These are phyloP conservation scores for Vachellia collinsii DNA, from an alignment of 306 rosid genomes.

Conservation along the genomic window DNA sequence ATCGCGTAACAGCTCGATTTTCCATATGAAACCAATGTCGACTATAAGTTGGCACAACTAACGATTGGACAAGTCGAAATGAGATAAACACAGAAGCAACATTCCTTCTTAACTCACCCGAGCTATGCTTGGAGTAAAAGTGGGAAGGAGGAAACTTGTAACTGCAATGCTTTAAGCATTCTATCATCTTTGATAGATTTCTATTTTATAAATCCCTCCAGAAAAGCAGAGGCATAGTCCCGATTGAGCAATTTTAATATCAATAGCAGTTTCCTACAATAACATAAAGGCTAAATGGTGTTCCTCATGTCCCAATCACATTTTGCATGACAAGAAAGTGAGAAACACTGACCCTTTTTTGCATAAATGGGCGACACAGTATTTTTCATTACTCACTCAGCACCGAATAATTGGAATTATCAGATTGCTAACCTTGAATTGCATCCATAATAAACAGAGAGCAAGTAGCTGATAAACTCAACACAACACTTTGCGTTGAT, in stretches of 20 bases:
- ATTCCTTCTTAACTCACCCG: background rate
- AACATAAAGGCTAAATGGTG: background rate
- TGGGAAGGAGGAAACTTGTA: background rate
- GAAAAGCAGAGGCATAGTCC: background rate
- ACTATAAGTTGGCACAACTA: background rate
- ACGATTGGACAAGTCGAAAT: background rate
- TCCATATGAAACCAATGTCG: background rate
- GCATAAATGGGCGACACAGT: background rate
- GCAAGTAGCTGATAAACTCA: background rate
- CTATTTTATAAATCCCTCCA: background rate
- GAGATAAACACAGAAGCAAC: background rate
- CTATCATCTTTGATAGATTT: background rate
- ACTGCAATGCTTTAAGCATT: background rate
- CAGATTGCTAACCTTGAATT: background rate
- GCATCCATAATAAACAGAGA: background rate
- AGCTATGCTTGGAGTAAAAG: background rate
- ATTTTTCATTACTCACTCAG: background rate
- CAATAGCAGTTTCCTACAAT: background rate
- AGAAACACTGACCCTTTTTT: background rate
- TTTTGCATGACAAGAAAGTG: background rate
- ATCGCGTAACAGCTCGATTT: background rate
- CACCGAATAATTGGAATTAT: background rate
- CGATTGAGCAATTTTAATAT: background rate
- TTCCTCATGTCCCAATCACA: background rate
- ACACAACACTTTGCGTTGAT: background rate